phyloP scores from a whole-genome alignment of 305 asterid genomes.

The Fraxinus albicans region DNA sequence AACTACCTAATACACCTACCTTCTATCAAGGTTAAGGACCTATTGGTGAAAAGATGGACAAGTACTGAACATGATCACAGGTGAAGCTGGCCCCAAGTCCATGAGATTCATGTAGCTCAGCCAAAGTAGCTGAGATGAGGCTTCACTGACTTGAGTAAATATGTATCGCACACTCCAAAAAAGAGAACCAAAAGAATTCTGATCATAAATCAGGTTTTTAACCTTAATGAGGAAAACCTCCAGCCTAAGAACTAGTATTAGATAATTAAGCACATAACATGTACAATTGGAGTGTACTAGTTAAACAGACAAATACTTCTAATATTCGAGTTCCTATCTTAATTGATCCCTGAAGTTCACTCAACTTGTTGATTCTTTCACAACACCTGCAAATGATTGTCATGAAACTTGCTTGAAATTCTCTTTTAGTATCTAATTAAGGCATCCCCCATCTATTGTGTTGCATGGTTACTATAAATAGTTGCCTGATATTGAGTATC shows the following conservation, averaged over 20 bases:
- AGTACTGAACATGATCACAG: conserved; percentile 5
- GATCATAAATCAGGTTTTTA: not conserved
- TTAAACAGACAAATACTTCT: not conserved
- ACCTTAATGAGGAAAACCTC: not conserved
- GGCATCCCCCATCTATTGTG: not conserved
- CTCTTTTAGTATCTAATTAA: not conserved
- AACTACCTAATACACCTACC: not conserved
- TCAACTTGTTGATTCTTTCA: not conserved
- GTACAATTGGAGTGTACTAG: not conserved
- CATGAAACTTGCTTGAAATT: not conserved
- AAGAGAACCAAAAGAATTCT: not conserved
- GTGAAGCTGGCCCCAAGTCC: not conserved
- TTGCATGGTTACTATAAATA: not conserved
- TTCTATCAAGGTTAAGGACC: not conserved
- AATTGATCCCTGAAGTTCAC: not conserved
- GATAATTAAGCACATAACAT: not conserved
- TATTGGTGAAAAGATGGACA: not conserved
- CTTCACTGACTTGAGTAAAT: not conserved
- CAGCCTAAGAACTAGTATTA: not conserved
- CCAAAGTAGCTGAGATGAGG: conserved; percentile 4
- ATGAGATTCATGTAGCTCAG: not conserved
- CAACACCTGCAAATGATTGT: not conserved
- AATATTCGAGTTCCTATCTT: not conserved
- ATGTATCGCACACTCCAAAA: not conserved
- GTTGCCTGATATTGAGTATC: not conserved